Conservation (phyloP, 352 stramenopile species). For the Labyrinthula sp. region DNA sequence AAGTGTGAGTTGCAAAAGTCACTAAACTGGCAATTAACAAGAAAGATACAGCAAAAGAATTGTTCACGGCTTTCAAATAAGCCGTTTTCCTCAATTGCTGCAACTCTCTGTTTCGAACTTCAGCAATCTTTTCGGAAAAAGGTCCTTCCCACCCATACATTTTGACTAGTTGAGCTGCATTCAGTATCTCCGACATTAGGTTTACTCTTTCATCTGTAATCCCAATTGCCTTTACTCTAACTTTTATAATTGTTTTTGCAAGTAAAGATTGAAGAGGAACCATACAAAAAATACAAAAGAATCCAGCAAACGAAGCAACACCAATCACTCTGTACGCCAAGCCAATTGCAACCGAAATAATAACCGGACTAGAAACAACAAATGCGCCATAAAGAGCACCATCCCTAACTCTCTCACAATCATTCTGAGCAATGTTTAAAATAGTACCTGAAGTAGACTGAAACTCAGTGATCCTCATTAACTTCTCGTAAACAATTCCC, state of each 20-base stretch:
- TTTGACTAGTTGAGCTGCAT: conserved; percentile 86
- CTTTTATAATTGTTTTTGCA: conserved; percentile 40
- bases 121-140: conserved; percentile 45
- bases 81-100: conserved; percentile 43
- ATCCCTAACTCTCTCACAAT: conserved; percentile 22
- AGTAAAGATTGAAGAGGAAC: conserved; percentile 31
- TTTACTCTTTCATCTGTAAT: conserved; percentile 70
- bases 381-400: conserved; percentile 14
- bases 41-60: conserved; percentile 46
- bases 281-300: conserved; percentile 19
- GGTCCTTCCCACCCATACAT: conserved; percentile 76
- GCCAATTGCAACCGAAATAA: conserved; percentile 6
- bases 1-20: conserved; percentile 55
- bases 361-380: conserved; percentile 9
- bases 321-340: conserved; percentile 14
- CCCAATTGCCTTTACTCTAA: conserved; percentile 5
- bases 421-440: conserved; percentile 31
- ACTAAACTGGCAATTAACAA: conserved; percentile 69
- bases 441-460: conserved; percentile 14
- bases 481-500: conserved; percentile 15
- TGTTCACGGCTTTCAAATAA: conserved; percentile 28
- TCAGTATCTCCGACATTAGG: conserved; percentile 68
- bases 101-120: conserved; percentile 49
- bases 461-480: conserved; percentile 1
- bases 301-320: conserved; percentile 1